Evolutionary conservation across 768 basidiomycete genomes (phyloP), one percentile per base, ranked within the genome.

Genomic region (Panus rudis): DNA sequence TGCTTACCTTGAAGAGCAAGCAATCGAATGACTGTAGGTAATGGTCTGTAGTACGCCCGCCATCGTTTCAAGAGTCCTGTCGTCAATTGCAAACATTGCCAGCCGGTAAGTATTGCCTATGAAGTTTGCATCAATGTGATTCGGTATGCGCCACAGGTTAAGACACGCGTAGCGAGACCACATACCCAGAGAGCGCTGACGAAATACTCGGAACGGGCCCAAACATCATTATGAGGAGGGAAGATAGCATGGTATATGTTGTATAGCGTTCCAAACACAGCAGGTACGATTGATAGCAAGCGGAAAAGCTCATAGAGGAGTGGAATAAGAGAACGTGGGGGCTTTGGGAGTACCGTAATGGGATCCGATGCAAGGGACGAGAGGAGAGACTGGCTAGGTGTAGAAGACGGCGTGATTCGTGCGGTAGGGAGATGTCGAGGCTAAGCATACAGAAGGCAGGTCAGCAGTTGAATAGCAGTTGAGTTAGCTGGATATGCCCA

Each of bases 41-140:
- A 68, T 0, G 90, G 83, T 0, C 88, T 76, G 60, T 98, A 98
- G 65, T 96, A 94, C 0, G 86, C 72, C 17, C 82, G 73, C 94
- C 94, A 98, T 37, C 94, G 81, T 23, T 78, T 78, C 20, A 93
- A 75, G 1, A 98, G 79, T 10, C 94, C 93, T 0, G 92, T 87
- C 0, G 93, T 89, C 12, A 98, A 72, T 32, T 71, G 67, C 49
- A 93, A 81, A 50, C 91, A 94, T 62, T 94, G 92, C 58, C 86
- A 82, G 17, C 86, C 93, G 12, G 92, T 94, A 5, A 92, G 68
- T 19, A 89, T 64, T 1, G 88, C 76, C 90, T 91, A 50, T 16
- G n/a, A n/a, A n/a, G 28, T 32, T 16, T 28, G 26, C 13, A 20
- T 16, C 24, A 43, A 34, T 30, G 31, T 43, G 7, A 24, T 26